Conservation (phyloP, 1,284 basidiomycete genomes). For the Sporisorium reilianum region DNA sequence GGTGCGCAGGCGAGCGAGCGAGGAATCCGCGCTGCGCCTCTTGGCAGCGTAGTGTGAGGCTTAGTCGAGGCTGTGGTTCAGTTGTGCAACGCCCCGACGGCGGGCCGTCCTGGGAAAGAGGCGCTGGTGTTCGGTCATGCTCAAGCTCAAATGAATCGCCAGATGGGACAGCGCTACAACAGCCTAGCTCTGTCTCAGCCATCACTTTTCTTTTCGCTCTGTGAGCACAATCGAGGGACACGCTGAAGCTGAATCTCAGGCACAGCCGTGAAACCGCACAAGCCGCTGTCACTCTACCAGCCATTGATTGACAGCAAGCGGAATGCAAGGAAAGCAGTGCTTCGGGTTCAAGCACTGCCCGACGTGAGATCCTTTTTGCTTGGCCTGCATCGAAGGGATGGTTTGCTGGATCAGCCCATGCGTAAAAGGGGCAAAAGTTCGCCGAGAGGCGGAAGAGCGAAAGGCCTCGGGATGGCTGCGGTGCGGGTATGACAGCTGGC, state of each 20-base stretch:
- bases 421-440: no score
- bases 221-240: no score
- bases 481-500: constrained; percentile 9
- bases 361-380: constrained; percentile 11
- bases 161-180: background rate
- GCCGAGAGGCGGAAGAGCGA: constrained; percentile 9
- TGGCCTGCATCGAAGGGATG: constrained; percentile 8
- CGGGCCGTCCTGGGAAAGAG: no score
- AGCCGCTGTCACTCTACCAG: background rate
- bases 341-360: constrained; percentile 13
- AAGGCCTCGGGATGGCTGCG: background rate
- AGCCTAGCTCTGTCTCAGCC: background rate
- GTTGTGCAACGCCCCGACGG: no score
- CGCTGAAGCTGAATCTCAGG: no score
- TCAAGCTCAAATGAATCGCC: background rate
- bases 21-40: constrained; percentile 29
- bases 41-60: constrained; percentile 18
- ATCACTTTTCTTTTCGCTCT: background rate
- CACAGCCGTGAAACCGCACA: no score
- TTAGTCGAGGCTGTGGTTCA: background rate
- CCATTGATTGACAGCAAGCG: no score
- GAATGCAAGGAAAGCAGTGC: background rate
- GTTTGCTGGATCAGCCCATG: no score
- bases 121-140: background rate
- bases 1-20: constrained; percentile 18